These are phyloP conservation scores for Rutstroemia sp. DNA, from an alignment of 2,329 filamentous ascomycete species.

Conservation along the genomic window DNA sequence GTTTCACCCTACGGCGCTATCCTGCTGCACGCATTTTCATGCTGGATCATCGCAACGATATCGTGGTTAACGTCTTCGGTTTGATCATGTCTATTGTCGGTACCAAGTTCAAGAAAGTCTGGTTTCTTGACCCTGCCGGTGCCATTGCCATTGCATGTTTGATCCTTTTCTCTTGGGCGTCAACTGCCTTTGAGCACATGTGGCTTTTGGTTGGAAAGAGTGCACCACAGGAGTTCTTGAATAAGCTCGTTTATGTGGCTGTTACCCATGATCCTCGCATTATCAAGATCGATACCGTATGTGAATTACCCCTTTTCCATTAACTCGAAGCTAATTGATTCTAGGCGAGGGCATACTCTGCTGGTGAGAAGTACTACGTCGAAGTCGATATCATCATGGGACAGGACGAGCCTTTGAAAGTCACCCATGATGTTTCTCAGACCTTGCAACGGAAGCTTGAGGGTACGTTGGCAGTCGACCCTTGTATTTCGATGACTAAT, in stretches of 20 bases:
- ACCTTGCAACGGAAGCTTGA: conserved; percentile 92
- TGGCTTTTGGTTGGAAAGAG: conserved; percentile 84
- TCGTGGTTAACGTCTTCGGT: conserved; percentile 94
- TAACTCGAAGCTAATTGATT: neutral
- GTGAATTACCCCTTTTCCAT: neutral
- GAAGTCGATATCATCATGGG: conserved; percentile 98
- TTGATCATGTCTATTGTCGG: conserved; percentile 88
- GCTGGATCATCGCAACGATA: conserved; percentile 95
- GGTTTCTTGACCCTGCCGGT: conserved; percentile 94
- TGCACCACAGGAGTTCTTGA: conserved; percentile 76
- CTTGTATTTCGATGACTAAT: neutral
- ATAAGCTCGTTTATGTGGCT: conserved; percentile 93
- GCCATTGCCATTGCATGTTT: conserved; percentile 76
- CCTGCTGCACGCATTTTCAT: conserved; percentile 86
- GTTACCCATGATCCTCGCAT: conserved; percentile 84
- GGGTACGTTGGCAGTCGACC: conserved; percentile 35
- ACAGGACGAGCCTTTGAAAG: conserved; percentile 59
- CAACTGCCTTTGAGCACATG: conserved; percentile 84
- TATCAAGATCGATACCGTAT: conserved; percentile 72
- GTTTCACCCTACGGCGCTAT: conserved; percentile 84
- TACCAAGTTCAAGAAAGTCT: conserved; percentile 60
- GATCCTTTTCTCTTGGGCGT: conserved; percentile 74
- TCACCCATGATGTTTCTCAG: conserved; percentile 89
- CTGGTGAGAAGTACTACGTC: conserved; percentile 61
- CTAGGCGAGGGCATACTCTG: conserved; percentile 6